Percentiles rank a stretch among this genome's conserved stretches.
These are phyloP conservation scores for Botrytis galanthina DNA, from an alignment of 2,329 filamentous ascomycete genomes.

Conservation along the genomic window DNA sequence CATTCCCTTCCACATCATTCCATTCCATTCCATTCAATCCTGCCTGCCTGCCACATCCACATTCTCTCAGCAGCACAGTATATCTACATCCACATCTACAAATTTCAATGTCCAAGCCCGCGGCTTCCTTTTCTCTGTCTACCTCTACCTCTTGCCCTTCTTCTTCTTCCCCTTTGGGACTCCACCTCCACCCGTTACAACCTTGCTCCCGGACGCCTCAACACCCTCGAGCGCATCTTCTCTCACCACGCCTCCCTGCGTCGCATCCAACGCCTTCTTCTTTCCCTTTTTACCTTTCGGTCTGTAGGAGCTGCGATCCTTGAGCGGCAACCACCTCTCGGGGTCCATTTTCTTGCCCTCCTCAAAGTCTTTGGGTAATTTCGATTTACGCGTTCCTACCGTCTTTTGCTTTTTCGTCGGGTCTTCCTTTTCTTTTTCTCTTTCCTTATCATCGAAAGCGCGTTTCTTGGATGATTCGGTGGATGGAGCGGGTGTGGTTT, in stretches of 20 bases:
- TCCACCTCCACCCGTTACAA: constrained; percentile 53
- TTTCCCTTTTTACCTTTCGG: constrained; percentile 92
- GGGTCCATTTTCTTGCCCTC: constrained; percentile 79
- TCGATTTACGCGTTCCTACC: constrained; percentile 49
- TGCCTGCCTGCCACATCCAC: too few species aligned
- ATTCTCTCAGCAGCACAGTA: too few species aligned
- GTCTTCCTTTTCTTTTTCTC: constrained; percentile 52
- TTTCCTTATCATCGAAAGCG: constrained; percentile 41
- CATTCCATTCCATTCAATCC: too few species aligned
- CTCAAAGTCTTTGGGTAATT: constrained; percentile 71
- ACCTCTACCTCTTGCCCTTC: constrained; percentile 51
- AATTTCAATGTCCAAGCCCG: background rate
- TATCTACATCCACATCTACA: background rate
- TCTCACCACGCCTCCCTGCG: constrained; percentile 79
- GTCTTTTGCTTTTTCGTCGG: constrained; percentile 33
- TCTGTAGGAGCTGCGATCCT: constrained; percentile 82
- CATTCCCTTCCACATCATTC: too few species aligned
- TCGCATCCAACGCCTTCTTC: constrained; percentile 73
- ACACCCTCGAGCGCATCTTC: constrained; percentile 68
- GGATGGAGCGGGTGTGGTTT: constrained; percentile 39
- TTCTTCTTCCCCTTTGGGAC: constrained; percentile 39
- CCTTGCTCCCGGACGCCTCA: constrained; percentile 60
- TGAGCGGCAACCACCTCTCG: constrained; percentile 89
- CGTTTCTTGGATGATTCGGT: constrained; percentile 52
- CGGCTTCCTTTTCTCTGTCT: too few species aligned